Evolutionary conservation across 2,329 filamentous ascomycete species (phyloP).

Genomic region (Alternaria sp.): DNA sequence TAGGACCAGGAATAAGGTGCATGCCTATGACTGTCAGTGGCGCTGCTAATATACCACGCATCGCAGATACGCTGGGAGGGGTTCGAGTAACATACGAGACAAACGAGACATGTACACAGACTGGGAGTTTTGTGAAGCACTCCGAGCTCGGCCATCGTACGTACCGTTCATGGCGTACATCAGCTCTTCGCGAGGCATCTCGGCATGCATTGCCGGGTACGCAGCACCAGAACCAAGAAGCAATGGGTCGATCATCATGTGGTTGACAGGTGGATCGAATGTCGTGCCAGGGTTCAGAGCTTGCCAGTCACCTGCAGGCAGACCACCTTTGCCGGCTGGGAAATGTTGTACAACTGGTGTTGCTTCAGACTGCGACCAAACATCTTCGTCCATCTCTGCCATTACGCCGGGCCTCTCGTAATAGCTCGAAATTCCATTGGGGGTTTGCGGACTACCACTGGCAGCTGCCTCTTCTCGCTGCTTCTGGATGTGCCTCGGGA

Average conservation of each 20-base stretch:
- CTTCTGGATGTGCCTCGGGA: slow-evolving; percentile 48
- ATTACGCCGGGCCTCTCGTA: slow-evolving; percentile 38
- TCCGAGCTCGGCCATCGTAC: neutral
- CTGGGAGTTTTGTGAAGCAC: neutral
- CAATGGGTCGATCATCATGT: slow-evolving; percentile 48
- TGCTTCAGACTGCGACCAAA: slow-evolving; percentile 45
- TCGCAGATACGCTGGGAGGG: neutral
- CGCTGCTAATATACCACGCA: neutral
- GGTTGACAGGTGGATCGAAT: slow-evolving; percentile 41
- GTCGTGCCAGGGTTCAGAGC: slow-evolving; percentile 32
- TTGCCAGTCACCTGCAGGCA: slow-evolving; percentile 42
- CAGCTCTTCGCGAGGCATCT: slow-evolving; percentile 43
- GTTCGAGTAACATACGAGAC: neutral
- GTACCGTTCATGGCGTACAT: slow-evolving; percentile 45
- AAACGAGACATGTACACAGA: neutral
- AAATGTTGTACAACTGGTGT: slow-evolving; percentile 46
- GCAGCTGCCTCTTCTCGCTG: slow-evolving; percentile 45
- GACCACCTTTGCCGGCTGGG: slow-evolving; percentile 27
- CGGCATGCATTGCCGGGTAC: slow-evolving; percentile 39
- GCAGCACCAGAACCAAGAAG: slow-evolving; percentile 40
- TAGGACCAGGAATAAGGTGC: slow-evolving; percentile 39
- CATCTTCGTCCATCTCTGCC: slow-evolving; percentile 46
- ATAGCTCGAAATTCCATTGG: slow-evolving; percentile 33
- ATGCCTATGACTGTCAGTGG: slow-evolving; percentile 26
- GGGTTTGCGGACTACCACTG: slow-evolving; percentile 33